Base-by-base conservation (phyloP, 78 protist genomes). In the Cyanophora paradoxa region DNA sequence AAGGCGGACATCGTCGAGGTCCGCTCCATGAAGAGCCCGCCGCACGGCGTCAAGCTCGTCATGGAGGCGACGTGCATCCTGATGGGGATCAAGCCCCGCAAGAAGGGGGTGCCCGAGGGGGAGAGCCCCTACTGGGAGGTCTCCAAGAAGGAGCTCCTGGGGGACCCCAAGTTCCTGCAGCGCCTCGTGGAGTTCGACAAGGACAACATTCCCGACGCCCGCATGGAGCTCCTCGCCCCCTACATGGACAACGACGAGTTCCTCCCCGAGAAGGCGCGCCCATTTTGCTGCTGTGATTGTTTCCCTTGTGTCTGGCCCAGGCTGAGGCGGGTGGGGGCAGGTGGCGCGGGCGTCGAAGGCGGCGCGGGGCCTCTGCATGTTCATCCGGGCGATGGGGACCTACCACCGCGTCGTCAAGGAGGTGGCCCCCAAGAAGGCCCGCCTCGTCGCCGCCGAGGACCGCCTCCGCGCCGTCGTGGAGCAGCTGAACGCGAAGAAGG, bases 361-460 rank as follows among this genome's bases (percentile, higher is more conserved):
- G 6, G 88, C 89, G 41, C 72, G 33, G 58, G 82, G 85, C 8
- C 67, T 93, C 48, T 93, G 96, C 87, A 74, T 64, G 91, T 93
- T 93, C 94, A 81, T 63, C 36, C 69, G 76, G 17, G 93, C 94
- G 22, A 85, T 93, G 69, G 83, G 72, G 20, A 17, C 30, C 24
- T 93, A 84, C 65, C 82, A 89, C 78, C 37, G 33, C 78, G 91
- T 88, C 26, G 44, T 58, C 67, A 62, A 68, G 40, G n/a, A 52
- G 22, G 97, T 90, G n/a, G 85, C 71, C 54, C 97, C 97, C 17
- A 81, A 83, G 84, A 66, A 82, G 16, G n/a, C 20, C 17, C 52
- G 46, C 10, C 83, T 83, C 30, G 67, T 31, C 16, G 70, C 19
- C 34, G 85, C 88, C 10, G 75, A 88, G 48, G 83, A 26, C 11